Percentiles rank a stretch among this genome's conserved stretches.
These are phyloP conservation scores for Aspergillus carbonarius DNA, from an alignment of 2,329 filamentous ascomycete species.

Conservation along the genomic window DNA sequence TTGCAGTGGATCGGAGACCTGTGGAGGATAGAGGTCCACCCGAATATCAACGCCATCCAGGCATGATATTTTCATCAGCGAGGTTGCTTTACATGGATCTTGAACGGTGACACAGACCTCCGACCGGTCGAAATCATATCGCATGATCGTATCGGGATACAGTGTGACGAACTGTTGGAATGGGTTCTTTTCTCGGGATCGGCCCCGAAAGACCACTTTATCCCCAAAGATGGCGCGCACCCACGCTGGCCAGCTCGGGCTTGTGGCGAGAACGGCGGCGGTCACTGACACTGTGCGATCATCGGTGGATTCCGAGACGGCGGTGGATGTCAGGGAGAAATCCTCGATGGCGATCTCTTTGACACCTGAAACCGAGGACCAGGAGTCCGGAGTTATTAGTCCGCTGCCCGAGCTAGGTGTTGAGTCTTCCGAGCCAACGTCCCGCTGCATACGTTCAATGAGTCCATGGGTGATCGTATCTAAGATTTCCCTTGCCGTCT, in stretches of 20 bases:
- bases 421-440: constrained; percentile 64
- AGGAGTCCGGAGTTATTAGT: constrained; percentile 52
- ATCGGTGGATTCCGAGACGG: constrained; percentile 10
- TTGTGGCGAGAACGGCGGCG: not conserved
- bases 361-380: constrained; percentile 60
- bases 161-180: constrained; percentile 9
- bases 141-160: not conserved
- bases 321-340: constrained; percentile 8
- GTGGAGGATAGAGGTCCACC: constrained; percentile 7
- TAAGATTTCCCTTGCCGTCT: constrained; percentile 89
- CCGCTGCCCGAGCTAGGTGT: constrained; percentile 40
- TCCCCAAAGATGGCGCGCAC: constrained; percentile 12
- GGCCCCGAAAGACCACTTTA: constrained; percentile 5
- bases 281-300: constrained; percentile 1
- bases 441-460: constrained; percentile 71
- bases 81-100: not conserved
- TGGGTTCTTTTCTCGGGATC: constrained; percentile 12
- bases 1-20: constrained; percentile 56
- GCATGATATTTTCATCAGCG: constrained; percentile 8
- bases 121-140: constrained; percentile 1
- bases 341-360: constrained; percentile 11
- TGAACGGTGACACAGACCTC: constrained; percentile 5
- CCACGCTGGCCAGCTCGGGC: constrained; percentile 9
- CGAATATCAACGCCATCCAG: constrained; percentile 11
- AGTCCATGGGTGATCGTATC: constrained; percentile 82